A percentile compares a stretch with the other conserved stretches of the same genome.
phyloP scores from a whole-genome alignment of 2,329 filamentous ascomycete species.

The Aspergillus unguis region DNA sequence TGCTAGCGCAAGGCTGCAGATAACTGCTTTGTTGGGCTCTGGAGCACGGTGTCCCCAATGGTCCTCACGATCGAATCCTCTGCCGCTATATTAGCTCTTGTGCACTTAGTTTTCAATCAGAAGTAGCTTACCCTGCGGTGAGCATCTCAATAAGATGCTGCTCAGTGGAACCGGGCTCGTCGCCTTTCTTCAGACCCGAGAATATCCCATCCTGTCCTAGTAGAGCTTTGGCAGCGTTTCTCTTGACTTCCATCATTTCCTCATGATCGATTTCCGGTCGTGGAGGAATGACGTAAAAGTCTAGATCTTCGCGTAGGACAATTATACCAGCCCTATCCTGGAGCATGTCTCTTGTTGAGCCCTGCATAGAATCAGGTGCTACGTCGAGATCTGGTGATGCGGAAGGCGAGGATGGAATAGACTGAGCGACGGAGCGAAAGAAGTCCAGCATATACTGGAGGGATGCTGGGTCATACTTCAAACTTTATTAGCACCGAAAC shows the following conservation, averaged over 20 bases:
- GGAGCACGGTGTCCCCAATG: constrained; percentile 94
- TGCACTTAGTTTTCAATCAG: neutral
- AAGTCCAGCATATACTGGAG: constrained; percentile 99
- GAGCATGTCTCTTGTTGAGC: constrained; percentile 70
- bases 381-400: constrained; percentile 60
- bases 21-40: constrained; percentile 96
- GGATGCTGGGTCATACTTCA: constrained; percentile 91
- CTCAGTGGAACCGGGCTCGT: constrained; percentile 93
- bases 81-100: constrained; percentile 40
- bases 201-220: constrained; percentile 92
- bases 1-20: constrained; percentile 92
- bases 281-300: constrained; percentile 96
- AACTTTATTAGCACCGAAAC: constrained; percentile 20
- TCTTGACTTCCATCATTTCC: constrained; percentile 95
- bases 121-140: constrained; percentile 79
- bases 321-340: constrained; percentile 93
- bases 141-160: constrained; percentile 99
- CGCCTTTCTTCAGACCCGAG: constrained; percentile 87
- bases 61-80: constrained; percentile 95
- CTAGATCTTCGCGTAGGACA: constrained; percentile 89
- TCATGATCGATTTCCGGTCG: constrained; percentile 74
- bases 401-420: constrained; percentile 70
- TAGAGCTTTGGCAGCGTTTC: constrained; percentile 81
- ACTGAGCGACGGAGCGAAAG: constrained; percentile 92
- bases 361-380: constrained; percentile 69